A percentile compares a stretch with the other conserved stretches of the same genome.
Conservation (phyloP, 768 basidiomycete genomes). For the Termitomyces eurrhizus region DNA sequence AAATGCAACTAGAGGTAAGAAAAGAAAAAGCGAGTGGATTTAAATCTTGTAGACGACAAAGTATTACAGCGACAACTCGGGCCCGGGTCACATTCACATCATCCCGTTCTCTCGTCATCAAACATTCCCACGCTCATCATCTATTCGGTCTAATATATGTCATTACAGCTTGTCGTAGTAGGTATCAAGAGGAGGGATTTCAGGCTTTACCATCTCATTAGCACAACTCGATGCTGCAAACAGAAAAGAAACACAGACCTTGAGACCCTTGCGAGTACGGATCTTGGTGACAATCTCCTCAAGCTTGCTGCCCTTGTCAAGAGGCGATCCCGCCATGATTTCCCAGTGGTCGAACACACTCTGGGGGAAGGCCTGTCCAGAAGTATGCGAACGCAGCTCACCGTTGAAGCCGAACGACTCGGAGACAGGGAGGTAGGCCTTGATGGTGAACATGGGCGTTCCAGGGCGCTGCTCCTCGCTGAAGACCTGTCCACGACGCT, state of each 20-base stretch:
- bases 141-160: constrained; percentile 1
- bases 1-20: constrained; percentile 15
- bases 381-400: constrained; percentile 87
- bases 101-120: constrained; percentile 6
- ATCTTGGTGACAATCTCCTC: constrained; percentile 80
- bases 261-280: constrained; percentile 93
- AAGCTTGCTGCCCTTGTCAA: constrained; percentile 90
- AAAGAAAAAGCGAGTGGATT: constrained; percentile 21
- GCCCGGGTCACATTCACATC: constrained; percentile 3
- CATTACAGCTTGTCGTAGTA: constrained; percentile 92
- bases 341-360: constrained; percentile 93
- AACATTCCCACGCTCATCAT: constrained; percentile 15
- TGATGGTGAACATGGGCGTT: constrained; percentile 99
- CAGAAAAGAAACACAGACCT: constrained; percentile 41
- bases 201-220: constrained; percentile 51
- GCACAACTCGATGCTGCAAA: not conserved
- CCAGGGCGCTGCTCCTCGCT: constrained; percentile 95
- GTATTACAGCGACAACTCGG: constrained; percentile 13
- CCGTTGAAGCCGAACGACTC: constrained; percentile 99
- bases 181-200: constrained; percentile 80
- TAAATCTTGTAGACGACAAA: constrained; percentile 8
- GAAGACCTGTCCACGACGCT: constrained; percentile 97
- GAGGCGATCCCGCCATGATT: constrained; percentile 73
- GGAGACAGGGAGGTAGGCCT: constrained; percentile 89
- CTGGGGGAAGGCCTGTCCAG: constrained; percentile 98